phyloP scores from a whole-genome alignment of 2,329 filamentous ascomycete genomes.

The Truncatella angustata region DNA sequence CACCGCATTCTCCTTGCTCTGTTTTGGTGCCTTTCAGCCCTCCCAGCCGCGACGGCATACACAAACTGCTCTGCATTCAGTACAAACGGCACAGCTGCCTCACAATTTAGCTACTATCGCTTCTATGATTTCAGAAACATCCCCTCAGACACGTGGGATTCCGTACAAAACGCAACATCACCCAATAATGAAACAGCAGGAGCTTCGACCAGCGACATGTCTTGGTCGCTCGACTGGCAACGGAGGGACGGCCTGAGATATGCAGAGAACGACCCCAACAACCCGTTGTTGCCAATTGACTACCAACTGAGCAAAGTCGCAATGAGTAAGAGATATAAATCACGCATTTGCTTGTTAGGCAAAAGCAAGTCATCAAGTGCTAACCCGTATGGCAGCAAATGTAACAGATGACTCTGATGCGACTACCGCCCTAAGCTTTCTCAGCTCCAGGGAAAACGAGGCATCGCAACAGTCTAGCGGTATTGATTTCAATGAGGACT shows the following conservation, averaged over 20 bases:
- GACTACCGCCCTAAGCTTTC: not conserved
- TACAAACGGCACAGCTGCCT: slow-evolving; percentile 1
- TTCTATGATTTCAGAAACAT: slow-evolving; percentile 6
- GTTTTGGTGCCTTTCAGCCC: not conserved
- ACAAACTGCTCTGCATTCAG: slow-evolving; percentile 1
- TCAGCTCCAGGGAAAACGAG: not conserved
- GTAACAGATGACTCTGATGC: not conserved
- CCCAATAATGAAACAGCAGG: slow-evolving; percentile 1
- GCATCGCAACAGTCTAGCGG: not conserved
- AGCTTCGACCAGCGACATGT: slow-evolving; percentile 3
- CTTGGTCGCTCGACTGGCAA: slow-evolving; percentile 2
- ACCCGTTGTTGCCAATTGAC: not conserved
- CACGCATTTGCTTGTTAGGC: too few relatives aligned
- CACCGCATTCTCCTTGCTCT: not conserved
- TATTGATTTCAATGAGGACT: slow-evolving; percentile 5
- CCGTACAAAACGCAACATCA: not conserved
- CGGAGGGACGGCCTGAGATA: not conserved
- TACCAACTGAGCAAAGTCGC: not conserved
- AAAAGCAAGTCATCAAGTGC: not conserved
- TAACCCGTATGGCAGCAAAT: not conserved
- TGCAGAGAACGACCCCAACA: not conserved
- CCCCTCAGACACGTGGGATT: not conserved
- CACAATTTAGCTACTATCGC: slow-evolving; percentile 3
- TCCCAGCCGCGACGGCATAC: not conserved
- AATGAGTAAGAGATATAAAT: not conserved